phyloP scores from a whole-genome alignment of 2,329 filamentous ascomycete genomes.

The Stachybotrys chlorohalonatus region DNA sequence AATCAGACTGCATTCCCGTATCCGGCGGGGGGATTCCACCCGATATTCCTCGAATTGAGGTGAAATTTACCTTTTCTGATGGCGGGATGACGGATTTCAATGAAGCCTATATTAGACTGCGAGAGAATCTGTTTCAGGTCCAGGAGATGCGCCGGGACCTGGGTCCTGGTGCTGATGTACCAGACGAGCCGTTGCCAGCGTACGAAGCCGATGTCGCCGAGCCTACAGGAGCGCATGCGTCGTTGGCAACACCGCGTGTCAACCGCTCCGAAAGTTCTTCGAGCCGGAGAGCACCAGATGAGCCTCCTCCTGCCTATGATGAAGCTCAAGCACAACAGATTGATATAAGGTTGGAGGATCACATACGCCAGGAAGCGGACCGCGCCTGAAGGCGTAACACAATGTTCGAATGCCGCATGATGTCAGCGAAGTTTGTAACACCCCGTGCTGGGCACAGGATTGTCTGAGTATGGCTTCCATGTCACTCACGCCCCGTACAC shows the following conservation, averaged over 20 bases:
- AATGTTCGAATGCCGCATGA: no score
- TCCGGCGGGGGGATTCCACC: slow-evolving; percentile 74
- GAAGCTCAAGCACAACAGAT: slow-evolving; percentile 72
- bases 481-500: no score
- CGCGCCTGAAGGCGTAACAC: slow-evolving; percentile 24
- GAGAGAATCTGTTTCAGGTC: slow-evolving; percentile 73
- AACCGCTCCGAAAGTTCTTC: slow-evolving; percentile 25
- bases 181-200: slow-evolving; percentile 79
- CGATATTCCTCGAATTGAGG: slow-evolving; percentile 61
- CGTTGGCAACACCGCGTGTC: slow-evolving; percentile 13
- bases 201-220: slow-evolving; percentile 56
- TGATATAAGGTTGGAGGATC: slow-evolving; percentile 53
- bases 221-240: slow-evolving; percentile 16
- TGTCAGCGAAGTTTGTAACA: no score
- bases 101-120: slow-evolving; percentile 71
- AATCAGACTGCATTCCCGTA: slow-evolving; percentile 69
- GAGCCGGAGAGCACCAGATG: slow-evolving; percentile 44
- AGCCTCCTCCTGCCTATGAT: slow-evolving; percentile 86
- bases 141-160: slow-evolving; percentile 65
- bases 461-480: no score
- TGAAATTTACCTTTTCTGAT: slow-evolving; percentile 86
- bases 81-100: slow-evolving; percentile 93
- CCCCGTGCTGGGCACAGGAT: no score
- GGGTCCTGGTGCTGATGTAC: slow-evolving; percentile 55
- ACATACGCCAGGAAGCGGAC: slow-evolving; percentile 66